These are phyloP conservation scores for Sanguinoderma infundibulare DNA, from an alignment of 1,284 basidiomycete genomes.

Conservation along the genomic window DNA sequence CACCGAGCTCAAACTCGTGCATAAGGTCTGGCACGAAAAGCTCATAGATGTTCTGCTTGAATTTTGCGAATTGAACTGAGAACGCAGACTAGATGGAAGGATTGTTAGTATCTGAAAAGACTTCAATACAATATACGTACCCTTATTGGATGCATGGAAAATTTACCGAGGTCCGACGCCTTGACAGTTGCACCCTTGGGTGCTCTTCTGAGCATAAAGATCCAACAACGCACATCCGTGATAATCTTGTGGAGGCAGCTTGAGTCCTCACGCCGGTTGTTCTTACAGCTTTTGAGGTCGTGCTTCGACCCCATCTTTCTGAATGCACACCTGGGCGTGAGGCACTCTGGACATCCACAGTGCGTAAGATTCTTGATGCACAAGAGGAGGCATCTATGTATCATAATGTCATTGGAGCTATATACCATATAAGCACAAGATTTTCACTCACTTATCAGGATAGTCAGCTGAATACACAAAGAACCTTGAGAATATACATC, in stretches of 20 bases:
- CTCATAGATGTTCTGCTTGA: constrained; percentile 22
- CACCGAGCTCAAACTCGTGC: constrained; percentile 33
- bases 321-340: constrained; percentile 26
- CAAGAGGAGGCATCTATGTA: constrained; percentile 12
- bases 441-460: constrained; percentile 32
- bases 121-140: neutral
- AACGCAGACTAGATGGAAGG: constrained; percentile 44
- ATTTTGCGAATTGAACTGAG: constrained; percentile 17
- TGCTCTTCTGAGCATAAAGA: constrained; percentile 9
- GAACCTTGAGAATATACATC: constrained; percentile 27
- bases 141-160: neutral
- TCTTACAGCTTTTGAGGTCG: constrained; percentile 1
- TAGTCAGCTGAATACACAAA: constrained; percentile 37
- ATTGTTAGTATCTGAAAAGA: neutral
- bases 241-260: neutral
- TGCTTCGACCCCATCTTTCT: constrained; percentile 6
- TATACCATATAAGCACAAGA: constrained; percentile 8
- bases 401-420: constrained; percentile 28
- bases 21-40: constrained; percentile 28
- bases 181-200: neutral
- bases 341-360: constrained; percentile 37
- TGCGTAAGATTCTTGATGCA: constrained; percentile 22
- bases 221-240: neutral
- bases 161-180: neutral
- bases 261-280: constrained; percentile 4